Evolutionary conservation across 345 rosid species (phyloP).

Genomic region (Iberis pinnata): DNA sequence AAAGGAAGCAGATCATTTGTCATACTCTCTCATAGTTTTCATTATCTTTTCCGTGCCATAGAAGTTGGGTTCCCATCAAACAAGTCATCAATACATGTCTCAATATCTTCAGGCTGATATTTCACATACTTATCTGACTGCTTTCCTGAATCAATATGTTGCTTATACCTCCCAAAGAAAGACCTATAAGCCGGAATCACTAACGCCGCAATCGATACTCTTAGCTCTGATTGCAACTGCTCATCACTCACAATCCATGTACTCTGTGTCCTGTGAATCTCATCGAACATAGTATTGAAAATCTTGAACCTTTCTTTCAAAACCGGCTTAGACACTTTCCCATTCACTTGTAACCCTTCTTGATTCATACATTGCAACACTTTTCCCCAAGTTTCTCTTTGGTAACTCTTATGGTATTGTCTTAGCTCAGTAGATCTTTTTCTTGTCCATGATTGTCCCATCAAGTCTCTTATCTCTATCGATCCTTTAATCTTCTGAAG

Average conservation of each 20-base stretch:
- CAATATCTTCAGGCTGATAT: slow-evolving; percentile 84
- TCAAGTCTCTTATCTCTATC: slow-evolving; percentile 47
- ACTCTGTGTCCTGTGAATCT: slow-evolving; percentile 76
- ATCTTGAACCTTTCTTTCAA: slow-evolving; percentile 74
- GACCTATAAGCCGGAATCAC: slow-evolving; percentile 84
- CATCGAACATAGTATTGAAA: slow-evolving; percentile 73
- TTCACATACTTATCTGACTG: slow-evolving; percentile 68
- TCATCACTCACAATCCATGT: slow-evolving; percentile 84
- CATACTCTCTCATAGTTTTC: slow-evolving; percentile 12
- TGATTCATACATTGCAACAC: slow-evolving; percentile 54
- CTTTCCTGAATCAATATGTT: slow-evolving; percentile 52
- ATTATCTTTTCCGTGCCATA: slow-evolving; percentile 40
- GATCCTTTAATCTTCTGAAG: slow-evolving; percentile 69
- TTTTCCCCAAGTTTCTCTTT: slow-evolving; percentile 78
- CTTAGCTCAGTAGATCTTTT: slow-evolving; percentile 64
- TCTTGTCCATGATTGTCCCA: slow-evolving; percentile 51
- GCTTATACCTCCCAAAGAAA: slow-evolving; percentile 67
- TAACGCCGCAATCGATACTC: slow-evolving; percentile 70
- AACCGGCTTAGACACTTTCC: slow-evolving; percentile 55
- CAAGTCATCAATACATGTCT: slow-evolving; percentile 59
- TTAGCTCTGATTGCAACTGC: slow-evolving; percentile 81
- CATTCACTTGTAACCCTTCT: slow-evolving; percentile 58
- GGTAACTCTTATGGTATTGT: slow-evolving; percentile 67
- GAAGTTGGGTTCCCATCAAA: slow-evolving; percentile 65
- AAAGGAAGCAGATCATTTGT: slow-evolving; percentile 9